A percentile compares a stretch with the other conserved stretches of the same genome.
Conservation (phyloP, 2,329 filamentous ascomycete species). For the Colletotrichum tabaci region DNA sequence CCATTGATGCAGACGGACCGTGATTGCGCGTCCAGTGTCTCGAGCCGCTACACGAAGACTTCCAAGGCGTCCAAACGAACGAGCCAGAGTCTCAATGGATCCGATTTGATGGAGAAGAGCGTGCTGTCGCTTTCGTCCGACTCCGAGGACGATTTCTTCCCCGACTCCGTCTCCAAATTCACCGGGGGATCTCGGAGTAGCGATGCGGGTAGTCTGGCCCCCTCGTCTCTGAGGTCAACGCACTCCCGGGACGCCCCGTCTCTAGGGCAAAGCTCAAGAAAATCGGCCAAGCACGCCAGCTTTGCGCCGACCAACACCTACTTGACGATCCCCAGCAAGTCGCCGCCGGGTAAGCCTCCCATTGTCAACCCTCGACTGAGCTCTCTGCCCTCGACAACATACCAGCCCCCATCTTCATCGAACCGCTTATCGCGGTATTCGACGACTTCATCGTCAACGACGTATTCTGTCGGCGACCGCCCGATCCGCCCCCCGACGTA, state of each 20-base stretch:
- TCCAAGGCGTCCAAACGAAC: conserved; percentile 68
- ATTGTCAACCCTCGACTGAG: conserved; percentile 48
- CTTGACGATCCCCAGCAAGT: conserved; percentile 56
- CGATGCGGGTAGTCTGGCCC: conserved; percentile 31
- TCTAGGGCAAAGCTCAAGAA: conserved; percentile 48
- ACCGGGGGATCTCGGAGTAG: conserved; percentile 41
- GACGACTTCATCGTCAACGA: conserved; percentile 54
- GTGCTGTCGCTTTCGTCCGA: conserved; percentile 72
- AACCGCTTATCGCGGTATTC: conserved; percentile 54
- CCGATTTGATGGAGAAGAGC: conserved; percentile 69
- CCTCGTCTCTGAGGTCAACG: conserved; percentile 34
- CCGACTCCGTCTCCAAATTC: conserved; percentile 50
- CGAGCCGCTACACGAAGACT: conserved; percentile 69
- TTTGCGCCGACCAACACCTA: conserved; percentile 59
- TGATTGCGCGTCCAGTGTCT: conserved; percentile 60
- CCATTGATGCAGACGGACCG: conserved; percentile 41
- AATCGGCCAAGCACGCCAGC: conserved; percentile 57
- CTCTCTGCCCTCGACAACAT: conserved; percentile 45
- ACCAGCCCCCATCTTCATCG: conserved; percentile 41
- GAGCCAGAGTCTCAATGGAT: conserved; percentile 62
- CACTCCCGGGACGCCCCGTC: conserved; percentile 45
- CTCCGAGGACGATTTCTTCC: conserved; percentile 65
- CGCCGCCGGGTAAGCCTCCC: conserved; percentile 44
- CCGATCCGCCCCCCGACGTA: conserved; percentile 50
- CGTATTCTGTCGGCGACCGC: conserved; percentile 52